Evolutionary conservation across 768 basidiomycete genomes (phyloP), one percentile per base, ranked within the genome.

Genomic region (Hygrophorus russula): DNA sequence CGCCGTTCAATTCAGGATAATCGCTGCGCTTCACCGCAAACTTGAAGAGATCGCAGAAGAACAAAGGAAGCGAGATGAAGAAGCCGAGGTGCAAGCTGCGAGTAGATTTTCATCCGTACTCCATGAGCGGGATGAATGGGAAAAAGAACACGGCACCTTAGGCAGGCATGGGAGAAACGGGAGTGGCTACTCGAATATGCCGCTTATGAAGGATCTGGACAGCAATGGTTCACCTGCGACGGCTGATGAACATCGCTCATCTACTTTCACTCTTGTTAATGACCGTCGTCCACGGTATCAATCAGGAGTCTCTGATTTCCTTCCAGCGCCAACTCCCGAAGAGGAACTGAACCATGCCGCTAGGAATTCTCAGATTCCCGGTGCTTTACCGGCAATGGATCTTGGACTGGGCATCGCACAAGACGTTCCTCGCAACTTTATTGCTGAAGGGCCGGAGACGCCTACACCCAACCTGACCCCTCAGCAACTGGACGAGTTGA

Each of bases 1-100:
- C 20, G 88, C 92, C 2, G 83, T 96, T 36, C 94, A 97, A 62
- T 73, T 92, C 53, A 83, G 86, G 42, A 79, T 96, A 49, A 76
- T 91, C 48, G 76, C 76, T 46, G 71, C 88, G 35, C 77, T 98
- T 12, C 80, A 82, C 57, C 70, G 71, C 49, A 88, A 89, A 60
- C 66, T 93, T 38, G 71, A 70, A 49, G 86, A 93, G 64, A 86
- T 91, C 45, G 69, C 74, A 46, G 76, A 75, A 48, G 89, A 89
- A 52, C 78, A 81, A 49, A 75, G 68, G 47, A 74, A 74, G 46
- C 72, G 73, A 47, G 84, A 91, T 49, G 76, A 76, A 51, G 82
- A 82, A 55, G 80, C 82, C 12, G 89, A 92, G 52, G 66, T 74
- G 5, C 72, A 76, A 29, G 84, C 90, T 30, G 78, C 87, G 0